A percentile compares a stretch with the other conserved stretches of the same genome.
phyloP scores from a whole-genome alignment of 1,284 basidiomycete species.

The Athelia psychrophila region DNA sequence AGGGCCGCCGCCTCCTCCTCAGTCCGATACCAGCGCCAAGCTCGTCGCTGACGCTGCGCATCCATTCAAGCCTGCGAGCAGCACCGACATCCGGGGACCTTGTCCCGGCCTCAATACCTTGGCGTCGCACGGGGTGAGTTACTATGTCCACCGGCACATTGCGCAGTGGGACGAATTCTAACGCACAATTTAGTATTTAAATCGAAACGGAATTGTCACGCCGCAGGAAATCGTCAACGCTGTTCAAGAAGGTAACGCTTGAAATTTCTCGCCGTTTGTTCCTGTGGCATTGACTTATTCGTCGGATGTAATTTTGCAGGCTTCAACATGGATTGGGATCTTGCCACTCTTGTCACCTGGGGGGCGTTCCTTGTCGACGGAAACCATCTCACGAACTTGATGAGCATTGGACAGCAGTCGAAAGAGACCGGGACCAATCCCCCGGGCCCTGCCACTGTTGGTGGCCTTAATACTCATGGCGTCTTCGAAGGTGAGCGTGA shows the following conservation, averaged over 20 bases:
- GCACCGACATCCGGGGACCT: neutral
- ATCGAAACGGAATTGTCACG: neutral
- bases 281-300: neutral
- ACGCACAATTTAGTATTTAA: neutral
- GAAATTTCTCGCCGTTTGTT: neutral
- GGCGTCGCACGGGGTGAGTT: neutral
- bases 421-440: neutral
- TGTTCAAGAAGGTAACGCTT: neutral
- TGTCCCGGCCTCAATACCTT: neutral
- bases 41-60: neutral
- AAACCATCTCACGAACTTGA: constrained; percentile 1
- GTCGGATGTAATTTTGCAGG: neutral
- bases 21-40: neutral
- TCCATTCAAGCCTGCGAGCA: neutral
- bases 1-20: neutral
- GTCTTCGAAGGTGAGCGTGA: neutral
- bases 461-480: neutral
- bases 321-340: neutral
- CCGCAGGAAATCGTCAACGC: neutral
- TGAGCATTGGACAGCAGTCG: neutral
- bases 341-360: neutral
- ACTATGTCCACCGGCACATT: neutral
- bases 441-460: neutral
- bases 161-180: neutral
- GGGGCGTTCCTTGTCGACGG: neutral